These are phyloP conservation scores for Pleurotus platypus DNA, from an alignment of 768 basidiomycete genomes.

Conservation along the genomic window DNA sequence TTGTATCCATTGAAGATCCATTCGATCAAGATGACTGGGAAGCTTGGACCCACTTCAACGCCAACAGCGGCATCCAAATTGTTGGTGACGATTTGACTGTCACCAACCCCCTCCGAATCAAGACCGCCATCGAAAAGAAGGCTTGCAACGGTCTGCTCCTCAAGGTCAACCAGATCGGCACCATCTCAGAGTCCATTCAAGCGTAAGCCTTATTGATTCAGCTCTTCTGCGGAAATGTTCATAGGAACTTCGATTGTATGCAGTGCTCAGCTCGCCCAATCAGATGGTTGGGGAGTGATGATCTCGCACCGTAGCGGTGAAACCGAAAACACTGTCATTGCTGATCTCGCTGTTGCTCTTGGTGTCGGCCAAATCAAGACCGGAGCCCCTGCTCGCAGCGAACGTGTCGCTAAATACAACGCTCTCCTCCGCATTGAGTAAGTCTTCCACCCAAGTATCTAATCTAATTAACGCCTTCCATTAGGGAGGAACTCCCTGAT, in stretches of 20 bases:
- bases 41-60: constrained; percentile 92
- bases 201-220: constrained; percentile 58
- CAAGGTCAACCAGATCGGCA: constrained; percentile 99
- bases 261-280: constrained; percentile 93
- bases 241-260: not conserved
- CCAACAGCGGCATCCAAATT: constrained; percentile 76
- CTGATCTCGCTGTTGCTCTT: constrained; percentile 92
- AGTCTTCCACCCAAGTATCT: constrained; percentile 23
- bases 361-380: constrained; percentile 97
- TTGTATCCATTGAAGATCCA: constrained; percentile 94
- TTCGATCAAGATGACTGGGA: constrained; percentile 99
- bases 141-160: constrained; percentile 98
- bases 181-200: constrained; percentile 98
- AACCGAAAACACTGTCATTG: constrained; percentile 96
- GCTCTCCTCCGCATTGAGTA: constrained; percentile 86
- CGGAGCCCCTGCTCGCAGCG: constrained; percentile 92
- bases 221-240: not conserved
- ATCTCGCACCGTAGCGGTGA: constrained; percentile 98
- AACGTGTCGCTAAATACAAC: constrained; percentile 97
- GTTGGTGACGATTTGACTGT: constrained; percentile 97
- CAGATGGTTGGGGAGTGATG: constrained; percentile 99
- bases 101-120: constrained; percentile 95
- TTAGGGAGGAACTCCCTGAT: constrained; percentile 72
- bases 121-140: constrained; percentile 99
- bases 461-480: too few species aligned